Percentiles rank a stretch among this genome's conserved stretches.
phyloP scores from a whole-genome alignment of 805 yeast species.

The Starmerella khaoyaiensis region DNA sequence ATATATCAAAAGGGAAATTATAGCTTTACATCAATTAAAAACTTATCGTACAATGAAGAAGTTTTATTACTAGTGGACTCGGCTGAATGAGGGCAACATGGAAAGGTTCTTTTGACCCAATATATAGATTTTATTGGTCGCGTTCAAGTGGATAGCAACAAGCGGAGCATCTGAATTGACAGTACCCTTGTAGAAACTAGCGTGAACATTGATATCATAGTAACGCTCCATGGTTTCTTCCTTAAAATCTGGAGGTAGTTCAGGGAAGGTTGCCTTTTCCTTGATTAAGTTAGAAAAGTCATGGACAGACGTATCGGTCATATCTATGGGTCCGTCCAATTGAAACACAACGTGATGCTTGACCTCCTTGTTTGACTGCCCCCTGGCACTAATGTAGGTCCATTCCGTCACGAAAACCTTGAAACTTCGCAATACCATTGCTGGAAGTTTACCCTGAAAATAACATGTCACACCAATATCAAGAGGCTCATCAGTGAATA shows the following conservation, averaged over 20 bases:
- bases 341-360: constrained; percentile 7
- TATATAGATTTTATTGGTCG: constrained; percentile 3
- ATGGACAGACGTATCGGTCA: constrained; percentile 1
- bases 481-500: constrained; percentile 11
- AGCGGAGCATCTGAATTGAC: neutral
- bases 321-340: constrained; percentile 2
- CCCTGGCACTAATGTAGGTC: constrained; percentile 7
- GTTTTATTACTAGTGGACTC: constrained; percentile 22
- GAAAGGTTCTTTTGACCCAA: constrained; percentile 2
- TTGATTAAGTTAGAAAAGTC: constrained; percentile 5
- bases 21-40: constrained; percentile 28
- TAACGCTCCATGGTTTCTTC: constrained; percentile 6
- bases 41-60: constrained; percentile 29
- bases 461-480: neutral
- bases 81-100: constrained; percentile 4
- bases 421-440: constrained; percentile 3
- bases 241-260: constrained; percentile 9
- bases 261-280: constrained; percentile 7
- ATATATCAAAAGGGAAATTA: constrained; percentile 29
- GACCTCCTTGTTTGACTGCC: constrained; percentile 3
- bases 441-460: constrained; percentile 9
- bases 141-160: constrained; percentile 6
- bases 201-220: constrained; percentile 9
- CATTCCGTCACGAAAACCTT: constrained; percentile 7
- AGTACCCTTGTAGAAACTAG: constrained; percentile 5